These are phyloP conservation scores for Boletellus ananiceps DNA, from an alignment of 768 basidiomycete species.

Conservation along the genomic window DNA sequence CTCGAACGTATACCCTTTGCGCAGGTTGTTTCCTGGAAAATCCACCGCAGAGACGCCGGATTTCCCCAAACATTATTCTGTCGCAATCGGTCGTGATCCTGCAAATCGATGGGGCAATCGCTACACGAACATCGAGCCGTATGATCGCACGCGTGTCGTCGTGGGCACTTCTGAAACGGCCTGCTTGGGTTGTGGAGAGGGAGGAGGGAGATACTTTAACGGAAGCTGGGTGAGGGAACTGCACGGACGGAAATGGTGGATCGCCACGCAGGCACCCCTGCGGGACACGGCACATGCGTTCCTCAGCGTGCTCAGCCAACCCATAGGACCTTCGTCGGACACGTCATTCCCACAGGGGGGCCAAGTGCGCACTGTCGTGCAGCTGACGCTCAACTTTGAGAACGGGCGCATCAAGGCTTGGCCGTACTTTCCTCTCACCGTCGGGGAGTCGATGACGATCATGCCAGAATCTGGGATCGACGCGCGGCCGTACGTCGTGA, in stretches of 20 bases:
- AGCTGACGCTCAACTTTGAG: slow-evolving; percentile 74
- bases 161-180: slow-evolving; percentile 30
- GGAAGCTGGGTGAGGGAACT: slow-evolving; percentile 82
- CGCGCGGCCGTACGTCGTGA: slow-evolving; percentile 50
- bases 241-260: slow-evolving; percentile 74
- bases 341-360: slow-evolving; percentile 29
- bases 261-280: slow-evolving; percentile 81
- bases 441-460: slow-evolving; percentile 50
- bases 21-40: slow-evolving; percentile 6
- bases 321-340: slow-evolving; percentile 34
- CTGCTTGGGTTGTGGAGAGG: slow-evolving; percentile 20
- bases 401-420: slow-evolving; percentile 68
- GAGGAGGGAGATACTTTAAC: slow-evolving; percentile 62
- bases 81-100: slow-evolving; percentile 43
- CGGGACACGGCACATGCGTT: slow-evolving; percentile 68
- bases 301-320: slow-evolving; percentile 62
- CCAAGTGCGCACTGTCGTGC: slow-evolving; percentile 71
- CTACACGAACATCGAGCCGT: slow-evolving; percentile 70
- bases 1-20: slow-evolving; percentile 3
- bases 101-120: slow-evolving; percentile 54
- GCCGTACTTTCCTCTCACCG: slow-evolving; percentile 62
- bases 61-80: slow-evolving; percentile 48
- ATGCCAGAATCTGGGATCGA: slow-evolving; percentile 41
- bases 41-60: slow-evolving; percentile 13
- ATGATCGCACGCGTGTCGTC: slow-evolving; percentile 76